These are phyloP conservation scores for Tritrichomonas musculus DNA, from an alignment of 208 protist species.

Conservation along the genomic window DNA sequence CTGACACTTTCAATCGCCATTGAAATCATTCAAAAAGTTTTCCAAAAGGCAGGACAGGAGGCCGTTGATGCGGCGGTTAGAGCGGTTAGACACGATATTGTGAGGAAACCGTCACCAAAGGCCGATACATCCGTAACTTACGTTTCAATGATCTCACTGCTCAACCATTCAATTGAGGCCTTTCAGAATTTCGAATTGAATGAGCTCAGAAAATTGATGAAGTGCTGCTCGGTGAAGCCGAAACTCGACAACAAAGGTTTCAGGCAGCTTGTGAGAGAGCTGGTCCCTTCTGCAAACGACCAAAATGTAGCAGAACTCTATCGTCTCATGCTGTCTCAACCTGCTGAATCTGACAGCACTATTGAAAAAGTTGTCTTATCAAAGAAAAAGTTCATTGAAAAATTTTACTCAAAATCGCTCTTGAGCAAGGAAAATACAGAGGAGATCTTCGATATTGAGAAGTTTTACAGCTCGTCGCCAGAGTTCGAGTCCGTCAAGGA, in stretches of 20 bases:
- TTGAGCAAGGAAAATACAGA: background rate
- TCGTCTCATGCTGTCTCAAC: background rate
- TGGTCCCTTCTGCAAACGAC: background rate
- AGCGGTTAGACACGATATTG: background rate
- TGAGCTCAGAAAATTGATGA: background rate
- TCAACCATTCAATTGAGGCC: background rate
- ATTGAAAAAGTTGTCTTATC: background rate
- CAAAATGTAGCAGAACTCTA: background rate
- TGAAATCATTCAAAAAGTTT: background rate
- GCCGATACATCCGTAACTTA: background rate
- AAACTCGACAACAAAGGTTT: background rate
- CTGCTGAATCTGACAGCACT: no score
- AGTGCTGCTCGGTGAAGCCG: background rate
- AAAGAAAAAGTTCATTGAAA: background rate
- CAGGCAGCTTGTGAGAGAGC: background rate
- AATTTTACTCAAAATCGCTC: background rate
- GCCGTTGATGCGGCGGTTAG: background rate
- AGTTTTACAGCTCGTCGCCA: no score
- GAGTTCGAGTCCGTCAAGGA: background rate
- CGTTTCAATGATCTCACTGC: background rate
- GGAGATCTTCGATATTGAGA: no score
- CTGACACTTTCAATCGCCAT: background rate
- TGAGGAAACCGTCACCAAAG: background rate
- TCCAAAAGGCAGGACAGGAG: background rate
- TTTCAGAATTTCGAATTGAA: background rate